Percentiles rank a stretch among this genome's conserved stretches.
These are phyloP conservation scores for Exophiala oligosperma DNA, from an alignment of 2,329 filamentous ascomycete genomes.

Conservation along the genomic window DNA sequence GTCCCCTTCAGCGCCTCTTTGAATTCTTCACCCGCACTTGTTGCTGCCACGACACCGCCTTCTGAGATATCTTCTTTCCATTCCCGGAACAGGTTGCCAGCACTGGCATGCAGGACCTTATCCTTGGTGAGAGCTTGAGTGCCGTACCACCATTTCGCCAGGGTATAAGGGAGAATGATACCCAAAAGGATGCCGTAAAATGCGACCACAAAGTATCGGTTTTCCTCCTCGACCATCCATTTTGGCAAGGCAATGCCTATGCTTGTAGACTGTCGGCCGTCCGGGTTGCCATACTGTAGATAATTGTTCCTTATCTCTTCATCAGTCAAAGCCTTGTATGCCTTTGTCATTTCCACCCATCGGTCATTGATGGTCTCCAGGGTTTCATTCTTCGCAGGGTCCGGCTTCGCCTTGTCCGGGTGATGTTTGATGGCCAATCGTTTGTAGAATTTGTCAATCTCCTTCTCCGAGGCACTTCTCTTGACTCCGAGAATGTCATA, in stretches of 20 bases:
- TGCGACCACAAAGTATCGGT: slow-evolving; percentile 91
- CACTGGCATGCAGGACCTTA: slow-evolving; percentile 86
- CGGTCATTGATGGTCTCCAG: slow-evolving; percentile 77
- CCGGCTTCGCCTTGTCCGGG: slow-evolving; percentile 86
- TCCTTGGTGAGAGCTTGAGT: slow-evolving; percentile 92
- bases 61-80: slow-evolving; percentile 83
- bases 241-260: slow-evolving; percentile 95
- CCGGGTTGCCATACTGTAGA: slow-evolving; percentile 91
- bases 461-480: slow-evolving; percentile 79
- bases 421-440: slow-evolving; percentile 82
- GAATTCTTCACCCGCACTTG: slow-evolving; percentile 87
- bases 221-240: slow-evolving; percentile 88
- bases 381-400: slow-evolving; percentile 86
- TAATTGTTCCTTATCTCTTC: slow-evolving; percentile 98
- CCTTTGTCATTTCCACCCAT: slow-evolving; percentile 95
- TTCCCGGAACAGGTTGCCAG: slow-evolving; percentile 90
- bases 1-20: slow-evolving; percentile 72
- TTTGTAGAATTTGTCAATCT: slow-evolving; percentile 91
- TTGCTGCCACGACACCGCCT: slow-evolving; percentile 73
- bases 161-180: slow-evolving; percentile 85
- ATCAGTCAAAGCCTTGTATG: slow-evolving; percentile 95
- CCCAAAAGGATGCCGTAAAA: slow-evolving; percentile 87
- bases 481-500: slow-evolving; percentile 90
- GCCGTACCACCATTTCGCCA: slow-evolving; percentile 99
- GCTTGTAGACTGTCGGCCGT: slow-evolving; percentile 97